A percentile compares a stretch with the other conserved stretches of the same genome.
phyloP scores from a whole-genome alignment of 1,139 yeast genomes.

The Suhomyces chickasaworum region DNA sequence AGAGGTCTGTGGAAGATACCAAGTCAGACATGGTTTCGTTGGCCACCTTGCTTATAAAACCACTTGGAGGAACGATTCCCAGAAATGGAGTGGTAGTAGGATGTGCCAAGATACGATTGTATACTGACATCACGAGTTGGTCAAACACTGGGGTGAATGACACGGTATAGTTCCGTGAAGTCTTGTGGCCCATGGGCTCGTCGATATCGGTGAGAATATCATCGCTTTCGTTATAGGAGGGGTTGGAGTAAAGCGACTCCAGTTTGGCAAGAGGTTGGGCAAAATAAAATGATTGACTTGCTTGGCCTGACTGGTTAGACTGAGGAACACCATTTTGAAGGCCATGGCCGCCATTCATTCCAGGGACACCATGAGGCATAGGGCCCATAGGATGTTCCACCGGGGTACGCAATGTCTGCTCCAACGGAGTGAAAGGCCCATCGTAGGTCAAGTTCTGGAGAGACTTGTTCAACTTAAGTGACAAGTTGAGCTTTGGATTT shows the following conservation, averaged over 20 bases:
- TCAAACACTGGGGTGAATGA: constrained; percentile 42
- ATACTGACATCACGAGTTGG: constrained; percentile 38
- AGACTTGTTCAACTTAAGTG: constrained; percentile 35
- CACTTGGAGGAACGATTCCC: constrained; percentile 48
- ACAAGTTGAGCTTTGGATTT: constrained; percentile 32
- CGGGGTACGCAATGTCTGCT: constrained; percentile 48
- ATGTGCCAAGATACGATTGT: constrained; percentile 38
- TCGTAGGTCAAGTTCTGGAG: constrained; percentile 26
- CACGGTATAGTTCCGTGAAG: constrained; percentile 37
- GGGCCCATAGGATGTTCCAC: constrained; percentile 27
- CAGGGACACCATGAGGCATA: background rate
- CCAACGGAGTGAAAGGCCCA: constrained; percentile 50
- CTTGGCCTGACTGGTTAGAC: background rate
- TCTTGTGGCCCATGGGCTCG: constrained; percentile 29
- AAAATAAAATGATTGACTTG: constrained; percentile 10
- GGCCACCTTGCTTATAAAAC: constrained; percentile 46
- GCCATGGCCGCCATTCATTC: background rate
- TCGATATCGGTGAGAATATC: constrained; percentile 47
- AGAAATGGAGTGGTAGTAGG: constrained; percentile 53
- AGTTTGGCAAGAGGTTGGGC: constrained; percentile 10
- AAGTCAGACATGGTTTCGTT: constrained; percentile 41
- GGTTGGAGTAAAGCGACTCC: constrained; percentile 30
- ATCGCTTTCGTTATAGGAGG: constrained; percentile 44
- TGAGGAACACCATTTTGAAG: background rate
- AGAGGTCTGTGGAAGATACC: constrained; percentile 22